Evolutionary conservation across 2,329 filamentous ascomycete genomes (phyloP), one percentile per base, ranked within the genome.

Genomic region (Ustulina deusta): DNA sequence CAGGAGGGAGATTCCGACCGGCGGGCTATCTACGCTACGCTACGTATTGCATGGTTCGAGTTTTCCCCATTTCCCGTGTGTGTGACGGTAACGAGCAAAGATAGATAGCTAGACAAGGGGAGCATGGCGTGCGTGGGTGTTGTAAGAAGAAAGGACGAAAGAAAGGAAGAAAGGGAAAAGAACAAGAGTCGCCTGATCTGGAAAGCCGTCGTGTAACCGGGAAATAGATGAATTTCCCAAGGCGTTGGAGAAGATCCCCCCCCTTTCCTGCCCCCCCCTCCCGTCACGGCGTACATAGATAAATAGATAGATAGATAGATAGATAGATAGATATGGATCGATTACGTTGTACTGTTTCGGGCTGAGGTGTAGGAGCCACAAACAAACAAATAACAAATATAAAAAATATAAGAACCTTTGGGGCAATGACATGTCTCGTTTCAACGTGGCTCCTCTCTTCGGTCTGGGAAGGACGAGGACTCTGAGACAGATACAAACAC

Each of bases 131-230:
- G n/a, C n/a, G n/a, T n/a, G n/a, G n/a, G n/a, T n/a, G n/a, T n/a
- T n/a, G 38, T 40, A 40, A 40, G 9, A 15, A 40, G 17, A 3
- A 40, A 10, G 17, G 6, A 40, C 6, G 17, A 40, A 3, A 40
- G 38, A 40, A 40, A 40, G 38, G n/a, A n/a, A n/a, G n/a, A n/a
- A n/a, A n/a, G n/a, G n/a, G n/a, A 32, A 58, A 49, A 36, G 20
- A 11, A 22, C 1, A 34, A 36, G 34, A 61, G 22, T 64, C 32
- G 62, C 62, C 62, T 64, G 55, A 64, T 64, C 17, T n/a, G 17
- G 10, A 42, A 40, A 25, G 38, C n/a, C 25, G 1, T 46, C 10
- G 61, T 63, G 61, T 52, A 52, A 58, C 61, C 25, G n/a, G 20
- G 17, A 20, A 46, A 22, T 2, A 46, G n/a, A 46, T 2, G 20